These are phyloP conservation scores for Cryptococcus amylolentus DNA, from an alignment of 1,284 basidiomycete genomes.

Conservation along the genomic window DNA sequence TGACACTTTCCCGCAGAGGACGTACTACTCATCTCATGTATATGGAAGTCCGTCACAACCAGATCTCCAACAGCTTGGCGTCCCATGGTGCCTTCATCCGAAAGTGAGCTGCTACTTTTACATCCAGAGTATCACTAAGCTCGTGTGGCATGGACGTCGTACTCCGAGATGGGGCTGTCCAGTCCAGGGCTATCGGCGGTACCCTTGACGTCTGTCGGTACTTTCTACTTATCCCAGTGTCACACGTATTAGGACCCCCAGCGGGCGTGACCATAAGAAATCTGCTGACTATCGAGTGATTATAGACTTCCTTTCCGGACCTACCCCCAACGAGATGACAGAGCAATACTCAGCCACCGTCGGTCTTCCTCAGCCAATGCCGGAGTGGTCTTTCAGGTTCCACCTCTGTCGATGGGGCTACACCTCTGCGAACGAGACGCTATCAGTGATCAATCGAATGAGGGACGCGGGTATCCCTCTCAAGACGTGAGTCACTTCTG, in stretches of 20 bases:
- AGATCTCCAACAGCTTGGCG: conserved; percentile 4
- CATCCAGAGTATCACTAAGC: conserved; percentile 5
- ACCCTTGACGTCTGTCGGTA: conserved; percentile 29
- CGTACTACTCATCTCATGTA: conserved; percentile 32
- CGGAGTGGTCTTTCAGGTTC: conserved; percentile 43
- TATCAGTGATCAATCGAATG: conserved; percentile 32
- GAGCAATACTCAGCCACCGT: conserved; percentile 59
- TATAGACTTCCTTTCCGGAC: conserved; percentile 64
- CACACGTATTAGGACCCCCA: no score
- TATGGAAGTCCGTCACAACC: conserved; percentile 19
- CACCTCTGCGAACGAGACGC: conserved; percentile 24
- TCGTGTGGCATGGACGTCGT: conserved; percentile 38
- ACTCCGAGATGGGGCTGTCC: conserved; percentile 21
- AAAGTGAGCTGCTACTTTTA: conserved; percentile 18
- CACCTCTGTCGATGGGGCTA: conserved; percentile 48
- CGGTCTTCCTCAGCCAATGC: conserved; percentile 31
- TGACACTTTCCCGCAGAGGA: no score
- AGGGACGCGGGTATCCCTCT: conserved; percentile 32
- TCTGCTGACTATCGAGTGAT: not conserved
- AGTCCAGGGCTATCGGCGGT: conserved; percentile 31
- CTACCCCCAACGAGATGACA: conserved; percentile 60
- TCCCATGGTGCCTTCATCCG: conserved; percentile 29
- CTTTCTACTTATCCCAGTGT: no score
- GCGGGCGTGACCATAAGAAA: no score
- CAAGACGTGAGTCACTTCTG: conserved; percentile 25